Conservation (phyloP, 2,329 filamentous ascomycete species). For the Aspergillus caelatus region DNA sequence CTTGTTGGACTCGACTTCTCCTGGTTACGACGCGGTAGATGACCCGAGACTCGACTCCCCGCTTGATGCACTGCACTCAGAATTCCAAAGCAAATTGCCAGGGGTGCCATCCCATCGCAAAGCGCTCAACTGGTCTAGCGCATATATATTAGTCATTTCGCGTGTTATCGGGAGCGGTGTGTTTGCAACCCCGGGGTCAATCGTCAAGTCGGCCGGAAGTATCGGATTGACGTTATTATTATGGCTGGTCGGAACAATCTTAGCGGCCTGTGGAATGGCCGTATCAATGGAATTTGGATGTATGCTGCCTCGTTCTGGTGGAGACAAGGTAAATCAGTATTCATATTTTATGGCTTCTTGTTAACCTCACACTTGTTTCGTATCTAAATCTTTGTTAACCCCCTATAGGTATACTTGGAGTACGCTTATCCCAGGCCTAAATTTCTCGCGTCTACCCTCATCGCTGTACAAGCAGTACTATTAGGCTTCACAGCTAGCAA, state of each 20-base stretch:
- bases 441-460: conserved; percentile 65
- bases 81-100: neutral
- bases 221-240: conserved; percentile 64
- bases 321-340: conserved; percentile 64
- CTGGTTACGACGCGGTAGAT: neutral
- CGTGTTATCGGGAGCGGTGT: conserved; percentile 72
- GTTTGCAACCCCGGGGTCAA: conserved; percentile 70
- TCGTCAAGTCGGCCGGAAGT: conserved; percentile 68
- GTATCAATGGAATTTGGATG: conserved; percentile 69
- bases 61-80: neutral
- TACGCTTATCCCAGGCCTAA: conserved; percentile 66
- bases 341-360: neutral
- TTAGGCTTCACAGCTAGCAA: conserved; percentile 71
- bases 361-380: conserved; percentile 32
- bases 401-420: conserved; percentile 65
- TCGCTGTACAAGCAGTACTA: conserved; percentile 65
- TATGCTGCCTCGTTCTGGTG: conserved; percentile 71
- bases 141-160: conserved; percentile 69
- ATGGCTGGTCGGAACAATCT: conserved; percentile 65
- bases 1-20: conserved; percentile 14
- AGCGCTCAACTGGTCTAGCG: conserved; percentile 65
- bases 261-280: conserved; percentile 64
- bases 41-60: neutral
- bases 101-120: conserved; percentile 51
- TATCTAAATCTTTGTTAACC: conserved; percentile 26